Evolutionary conservation across 768 basidiomycete genomes (phyloP), one percentile per base, ranked within the genome.

Genomic region (Fomitopsis serialis): DNA sequence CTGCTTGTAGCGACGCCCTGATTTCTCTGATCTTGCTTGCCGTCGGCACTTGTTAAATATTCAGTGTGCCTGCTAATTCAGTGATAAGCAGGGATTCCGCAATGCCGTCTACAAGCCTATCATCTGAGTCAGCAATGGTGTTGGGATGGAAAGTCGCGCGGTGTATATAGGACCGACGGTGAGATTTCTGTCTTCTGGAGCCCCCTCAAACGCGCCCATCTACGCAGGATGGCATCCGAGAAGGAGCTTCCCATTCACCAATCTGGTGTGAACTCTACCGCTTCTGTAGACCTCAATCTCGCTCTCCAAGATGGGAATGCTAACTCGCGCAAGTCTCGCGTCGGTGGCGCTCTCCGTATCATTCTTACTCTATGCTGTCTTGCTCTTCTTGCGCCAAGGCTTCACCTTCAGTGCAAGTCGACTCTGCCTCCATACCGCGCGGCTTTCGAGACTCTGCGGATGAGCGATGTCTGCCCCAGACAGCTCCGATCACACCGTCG

Each of bases 401-500:
- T 49, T 34, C 15, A 32, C 27, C 12, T 27, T 5, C 44, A 29
- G 17, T 15, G 5, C 23, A 25, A 11, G 23, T 21, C 13, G 21
- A 45, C 27, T 29, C 17, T 25, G 23, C 23, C 19, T n/a, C n/a
- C n/a, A n/a, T n/a, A n/a, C 21, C 44, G n/a, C 21, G 15, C 19
- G 2, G 23, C 37, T 24, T 32, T 21, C 29, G 27, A 44, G 11
- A 12, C 11, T 5, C 27, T 10, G 9, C 19, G 11, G n/a, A 47
- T 23, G 13, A 23, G 46, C 7, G 50, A 52, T 32, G 10, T 51
- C 21, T 78, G 76, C 42, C 69, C 10, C 77, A 77, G 50, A 62
- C 49, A 0, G 54, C 64, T 2, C 61, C 65, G 7, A 47, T 72
- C 40, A 48, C 65, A 1, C 62, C 65, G 21, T 45, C 54, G 9